Percentiles rank a stretch among this genome's conserved stretches.
Evolutionary conservation across 2,329 filamentous ascomycete species (phyloP).

Genomic region (Sclerotinia trifoliorum): DNA sequence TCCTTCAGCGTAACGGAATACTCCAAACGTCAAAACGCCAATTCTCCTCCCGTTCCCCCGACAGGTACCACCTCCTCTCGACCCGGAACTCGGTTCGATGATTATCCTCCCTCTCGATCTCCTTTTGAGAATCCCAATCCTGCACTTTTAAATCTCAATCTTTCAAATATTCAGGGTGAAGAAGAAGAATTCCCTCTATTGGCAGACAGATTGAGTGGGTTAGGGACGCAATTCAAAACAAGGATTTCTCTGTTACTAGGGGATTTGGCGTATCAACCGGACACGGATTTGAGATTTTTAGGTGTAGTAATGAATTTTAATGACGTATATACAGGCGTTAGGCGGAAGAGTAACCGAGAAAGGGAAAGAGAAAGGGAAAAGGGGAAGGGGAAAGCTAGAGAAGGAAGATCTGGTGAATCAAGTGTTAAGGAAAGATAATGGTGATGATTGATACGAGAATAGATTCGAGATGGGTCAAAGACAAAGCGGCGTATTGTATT

Average conservation of each 20-base stretch:
- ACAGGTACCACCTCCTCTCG: constrained; percentile 35
- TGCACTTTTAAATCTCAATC: constrained; percentile 39
- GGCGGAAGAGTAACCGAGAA: neutral
- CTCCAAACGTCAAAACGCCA: constrained; percentile 72
- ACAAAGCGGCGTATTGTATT: constrained; percentile 10
- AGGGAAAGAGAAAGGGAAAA: constrained; percentile 7
- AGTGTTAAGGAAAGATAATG: constrained; percentile 11
- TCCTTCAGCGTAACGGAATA: constrained; percentile 94
- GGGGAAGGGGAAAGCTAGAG: constrained; percentile 3
- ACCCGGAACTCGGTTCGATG: constrained; percentile 35
- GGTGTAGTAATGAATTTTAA: constrained; percentile 99
- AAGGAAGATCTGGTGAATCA: constrained; percentile 6
- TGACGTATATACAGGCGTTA: constrained; percentile 82
- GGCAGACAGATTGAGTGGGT: constrained; percentile 66
- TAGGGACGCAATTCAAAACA: constrained; percentile 73
- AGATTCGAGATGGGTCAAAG: neutral
- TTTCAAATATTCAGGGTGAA: constrained; percentile 38
- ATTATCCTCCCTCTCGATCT: constrained; percentile 26
- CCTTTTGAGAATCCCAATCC: constrained; percentile 29
- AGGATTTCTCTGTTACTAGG: constrained; percentile 80
- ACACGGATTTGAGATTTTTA: constrained; percentile 92
- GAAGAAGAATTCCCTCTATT: constrained; percentile 68
- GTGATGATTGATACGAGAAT: neutral
- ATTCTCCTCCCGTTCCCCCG: constrained; percentile 29
- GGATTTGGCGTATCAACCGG: constrained; percentile 88